Conservation (phyloP, 2,329 filamentous ascomycete species). For the Acrocalymma vagum region DNA sequence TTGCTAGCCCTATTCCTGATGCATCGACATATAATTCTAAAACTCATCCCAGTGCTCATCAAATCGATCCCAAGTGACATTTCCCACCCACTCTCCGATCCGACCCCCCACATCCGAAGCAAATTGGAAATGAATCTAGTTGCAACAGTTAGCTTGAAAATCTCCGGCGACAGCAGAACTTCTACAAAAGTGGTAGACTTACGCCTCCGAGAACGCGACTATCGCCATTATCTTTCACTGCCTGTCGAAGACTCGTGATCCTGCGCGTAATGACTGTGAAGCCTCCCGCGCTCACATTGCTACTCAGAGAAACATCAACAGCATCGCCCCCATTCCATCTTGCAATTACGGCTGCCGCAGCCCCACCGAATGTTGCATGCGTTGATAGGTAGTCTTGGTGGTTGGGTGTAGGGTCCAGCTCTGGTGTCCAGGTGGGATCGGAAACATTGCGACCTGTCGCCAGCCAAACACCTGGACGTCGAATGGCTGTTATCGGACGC, state of each 20-base stretch:
- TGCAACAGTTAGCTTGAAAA: too few relatives aligned
- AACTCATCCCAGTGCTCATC: slow-evolving; percentile 25
- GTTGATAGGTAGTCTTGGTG: slow-evolving; percentile 39
- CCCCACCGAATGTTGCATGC: slow-evolving; percentile 35
- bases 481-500: slow-evolving; percentile 33
- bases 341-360: slow-evolving; percentile 27
- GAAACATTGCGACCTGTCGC: slow-evolving; percentile 26
- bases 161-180: not conserved
- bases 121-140: slow-evolving; percentile 36
- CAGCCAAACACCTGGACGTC: slow-evolving; percentile 25
- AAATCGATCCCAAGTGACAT: slow-evolving; percentile 24
- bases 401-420: slow-evolving; percentile 32
- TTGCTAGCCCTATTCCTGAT: too few relatives aligned
- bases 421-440: slow-evolving; percentile 29
- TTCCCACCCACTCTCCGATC: slow-evolving; percentile 20
- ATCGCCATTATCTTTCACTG: slow-evolving; percentile 34
- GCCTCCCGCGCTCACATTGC: slow-evolving; percentile 33
- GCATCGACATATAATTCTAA: too few relatives aligned
- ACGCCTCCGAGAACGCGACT: slow-evolving; percentile 35
- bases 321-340: slow-evolving; percentile 28
- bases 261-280: slow-evolving; percentile 29
- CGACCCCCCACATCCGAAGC: slow-evolving; percentile 26
- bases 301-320: slow-evolving; percentile 27
- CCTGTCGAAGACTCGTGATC: slow-evolving; percentile 31
- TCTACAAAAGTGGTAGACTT: slow-evolving; percentile 4